Evolutionary conservation across 176 grass and related monocot species (phyloP).

Genomic region (Poa pratensis): DNA sequence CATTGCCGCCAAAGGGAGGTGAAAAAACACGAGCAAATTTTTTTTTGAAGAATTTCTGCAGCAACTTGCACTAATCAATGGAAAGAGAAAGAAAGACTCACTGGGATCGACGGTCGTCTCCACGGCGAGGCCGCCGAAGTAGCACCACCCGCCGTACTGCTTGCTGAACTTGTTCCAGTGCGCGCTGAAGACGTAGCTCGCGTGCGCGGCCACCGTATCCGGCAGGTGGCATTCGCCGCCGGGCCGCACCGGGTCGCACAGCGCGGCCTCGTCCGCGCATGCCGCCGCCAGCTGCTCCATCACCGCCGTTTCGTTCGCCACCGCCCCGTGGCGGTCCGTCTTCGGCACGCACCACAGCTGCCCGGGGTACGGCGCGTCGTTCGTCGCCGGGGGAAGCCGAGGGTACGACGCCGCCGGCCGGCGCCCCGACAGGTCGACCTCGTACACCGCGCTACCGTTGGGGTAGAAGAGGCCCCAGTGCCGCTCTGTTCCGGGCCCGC

Average conservation of each 20-base stretch:
- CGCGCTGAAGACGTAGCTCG: slow-evolving; percentile 67
- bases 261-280: slow-evolving; percentile 44
- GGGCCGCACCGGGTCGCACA: slow-evolving; percentile 43
- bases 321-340: neutral
- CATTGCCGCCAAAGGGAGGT: neutral
- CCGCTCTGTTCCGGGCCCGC: slow-evolving; percentile 57
- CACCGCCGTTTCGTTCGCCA: slow-evolving; percentile 43
- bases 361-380: slow-evolving; percentile 56
- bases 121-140: slow-evolving; percentile 58
- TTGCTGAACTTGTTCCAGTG: slow-evolving; percentile 73
- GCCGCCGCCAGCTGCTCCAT: slow-evolving; percentile 39
- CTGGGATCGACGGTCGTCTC: slow-evolving; percentile 65
- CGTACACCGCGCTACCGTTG: slow-evolving; percentile 58
- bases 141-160: slow-evolving; percentile 62
- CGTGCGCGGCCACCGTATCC: slow-evolving; percentile 38
- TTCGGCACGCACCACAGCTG: slow-evolving; percentile 59
- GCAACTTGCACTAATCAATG: neutral
- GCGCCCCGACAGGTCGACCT: slow-evolving; percentile 53
- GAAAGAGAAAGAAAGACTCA: slow-evolving; percentile 27
- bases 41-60: neutral
- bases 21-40: neutral
- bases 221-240: slow-evolving; percentile 51
- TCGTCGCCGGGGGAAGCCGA: slow-evolving; percentile 51
- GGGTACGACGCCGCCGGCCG: slow-evolving; percentile 36
- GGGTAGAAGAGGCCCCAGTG: slow-evolving; percentile 77